These are phyloP conservation scores for Mentha longifolia DNA, from an alignment of 257 asterid species.

Conservation along the genomic window DNA sequence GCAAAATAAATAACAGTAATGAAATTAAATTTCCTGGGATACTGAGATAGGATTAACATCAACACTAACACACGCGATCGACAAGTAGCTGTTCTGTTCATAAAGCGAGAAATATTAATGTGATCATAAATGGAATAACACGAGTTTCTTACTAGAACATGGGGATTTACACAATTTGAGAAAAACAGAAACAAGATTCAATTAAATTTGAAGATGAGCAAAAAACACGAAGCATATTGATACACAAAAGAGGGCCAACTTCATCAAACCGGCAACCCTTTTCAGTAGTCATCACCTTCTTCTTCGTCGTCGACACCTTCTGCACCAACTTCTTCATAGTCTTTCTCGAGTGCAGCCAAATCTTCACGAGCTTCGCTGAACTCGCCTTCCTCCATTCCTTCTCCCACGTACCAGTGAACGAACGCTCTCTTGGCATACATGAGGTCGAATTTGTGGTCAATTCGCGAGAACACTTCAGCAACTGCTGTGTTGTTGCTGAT, in stretches of 20 bases:
- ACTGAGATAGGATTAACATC: no score
- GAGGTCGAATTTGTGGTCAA: conserved; percentile 57
- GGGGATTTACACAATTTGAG: conserved; percentile 21
- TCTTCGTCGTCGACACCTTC: conserved; percentile 57
- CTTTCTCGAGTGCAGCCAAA: conserved; percentile 56
- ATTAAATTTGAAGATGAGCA: conserved; percentile 22
- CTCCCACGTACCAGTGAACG: conserved; percentile 58
- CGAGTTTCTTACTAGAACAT: conserved; percentile 1
- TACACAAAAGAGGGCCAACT: conserved; percentile 30
- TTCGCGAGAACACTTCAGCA: conserved; percentile 54
- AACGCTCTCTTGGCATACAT: conserved; percentile 57
- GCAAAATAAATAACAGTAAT: no score
- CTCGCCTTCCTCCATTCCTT: conserved; percentile 62
- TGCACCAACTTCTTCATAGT: conserved; percentile 57
- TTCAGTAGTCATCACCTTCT: conserved; percentile 50
- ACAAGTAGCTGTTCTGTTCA: no score
- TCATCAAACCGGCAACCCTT: conserved; percentile 6
- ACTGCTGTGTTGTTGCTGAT: conserved; percentile 59
- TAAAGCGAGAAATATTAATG: background rate
- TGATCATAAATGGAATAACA: background rate
- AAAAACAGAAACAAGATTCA: conserved; percentile 23
- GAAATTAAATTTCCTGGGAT: no score
- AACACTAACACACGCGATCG: no score
- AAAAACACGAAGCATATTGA: conserved; percentile 24
- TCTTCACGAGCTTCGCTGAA: conserved; percentile 61